Conservation (phyloP, 1,284 basidiomycete species). For the Ganoderma sinense region DNA sequence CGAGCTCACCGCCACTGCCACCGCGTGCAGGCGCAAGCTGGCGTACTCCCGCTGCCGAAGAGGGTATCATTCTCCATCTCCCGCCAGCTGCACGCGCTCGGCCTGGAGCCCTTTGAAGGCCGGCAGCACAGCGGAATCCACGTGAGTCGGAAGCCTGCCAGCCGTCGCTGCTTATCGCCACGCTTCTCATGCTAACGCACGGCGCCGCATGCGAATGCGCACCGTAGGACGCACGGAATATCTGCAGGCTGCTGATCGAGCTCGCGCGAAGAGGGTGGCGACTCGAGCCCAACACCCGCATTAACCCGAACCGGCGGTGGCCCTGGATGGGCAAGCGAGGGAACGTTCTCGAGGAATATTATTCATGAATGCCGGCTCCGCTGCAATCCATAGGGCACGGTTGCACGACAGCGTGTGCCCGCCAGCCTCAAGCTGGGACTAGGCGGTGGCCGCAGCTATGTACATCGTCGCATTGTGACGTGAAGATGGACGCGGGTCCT, state of each 20-base stretch:
- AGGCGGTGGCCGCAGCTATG: conserved; percentile 2
- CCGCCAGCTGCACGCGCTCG: conserved; percentile 65
- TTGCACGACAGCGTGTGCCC: background rate
- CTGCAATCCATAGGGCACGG: background rate
- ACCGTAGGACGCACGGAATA: conserved; percentile 84
- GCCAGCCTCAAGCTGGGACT: background rate
- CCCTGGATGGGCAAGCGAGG: conserved; percentile 83
- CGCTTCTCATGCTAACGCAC: conserved; percentile 6
- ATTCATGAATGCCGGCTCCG: conserved; percentile 21
- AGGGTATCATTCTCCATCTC: conserved; percentile 64
- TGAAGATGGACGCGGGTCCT: conserved; percentile 16
- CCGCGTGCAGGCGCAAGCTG: conserved; percentile 23
- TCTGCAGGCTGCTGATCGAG: conserved; percentile 80
- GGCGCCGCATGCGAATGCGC: conserved; percentile 8
- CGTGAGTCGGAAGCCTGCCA: conserved; percentile 57
- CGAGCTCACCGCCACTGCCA: conserved; percentile 14
- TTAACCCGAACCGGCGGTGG: conserved; percentile 77
- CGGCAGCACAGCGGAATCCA: conserved; percentile 89
- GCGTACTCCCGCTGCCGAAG: conserved; percentile 36
- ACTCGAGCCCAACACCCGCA: conserved; percentile 75
- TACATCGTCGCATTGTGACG: conserved; percentile 1
- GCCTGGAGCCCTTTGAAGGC: conserved; percentile 75
- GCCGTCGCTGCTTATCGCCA: background rate
- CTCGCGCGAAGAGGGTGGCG: conserved; percentile 72
- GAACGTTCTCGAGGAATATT: conserved; percentile 63